phyloP scores from a whole-genome alignment of 2,329 filamentous ascomycete species.

The Phyllosticta ampelicida region DNA sequence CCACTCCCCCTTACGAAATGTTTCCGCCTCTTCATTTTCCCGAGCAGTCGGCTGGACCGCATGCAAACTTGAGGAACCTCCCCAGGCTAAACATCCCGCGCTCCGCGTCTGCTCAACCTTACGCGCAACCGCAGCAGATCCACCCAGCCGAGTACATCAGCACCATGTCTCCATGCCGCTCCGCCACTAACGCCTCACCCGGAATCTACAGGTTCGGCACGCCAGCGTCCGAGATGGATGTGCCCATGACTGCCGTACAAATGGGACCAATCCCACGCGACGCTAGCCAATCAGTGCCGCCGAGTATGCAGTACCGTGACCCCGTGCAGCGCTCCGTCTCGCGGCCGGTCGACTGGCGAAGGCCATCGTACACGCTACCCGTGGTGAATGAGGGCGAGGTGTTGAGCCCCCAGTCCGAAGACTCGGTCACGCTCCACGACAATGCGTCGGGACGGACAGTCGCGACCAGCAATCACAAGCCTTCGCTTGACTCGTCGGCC shows the following conservation, averaged over 20 bases:
- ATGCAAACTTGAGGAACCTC: slow-evolving; percentile 43
- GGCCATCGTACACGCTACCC: slow-evolving; percentile 60
- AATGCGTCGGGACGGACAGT: slow-evolving; percentile 6
- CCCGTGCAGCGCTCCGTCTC: slow-evolving; percentile 38
- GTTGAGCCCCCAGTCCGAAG: slow-evolving; percentile 27
- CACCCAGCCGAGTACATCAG: slow-evolving; percentile 14
- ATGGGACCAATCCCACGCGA: slow-evolving; percentile 66
- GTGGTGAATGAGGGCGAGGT: slow-evolving; percentile 56
- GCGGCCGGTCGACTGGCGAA: slow-evolving; percentile 37
- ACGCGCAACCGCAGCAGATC: slow-evolving; percentile 14
- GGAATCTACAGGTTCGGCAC: slow-evolving; percentile 69
- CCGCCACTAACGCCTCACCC: slow-evolving; percentile 37
- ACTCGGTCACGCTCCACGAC: slow-evolving; percentile 13
- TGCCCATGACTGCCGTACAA: slow-evolving; percentile 64
- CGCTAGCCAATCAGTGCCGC: slow-evolving; percentile 80
- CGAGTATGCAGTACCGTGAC: slow-evolving; percentile 71
- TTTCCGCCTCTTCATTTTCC: slow-evolving; percentile 29
- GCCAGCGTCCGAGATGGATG: slow-evolving; percentile 80
- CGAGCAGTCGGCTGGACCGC: slow-evolving; percentile 33
- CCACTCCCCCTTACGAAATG: slow-evolving; percentile 29
- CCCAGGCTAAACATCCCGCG: slow-evolving; percentile 48
- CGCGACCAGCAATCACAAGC: not conserved
- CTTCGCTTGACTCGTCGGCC: not conserved
- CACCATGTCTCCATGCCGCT: slow-evolving; percentile 35
- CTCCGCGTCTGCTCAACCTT: slow-evolving; percentile 25